phyloP scores from a whole-genome alignment of 768 basidiomycete genomes.

The Lenzites betulinus region DNA sequence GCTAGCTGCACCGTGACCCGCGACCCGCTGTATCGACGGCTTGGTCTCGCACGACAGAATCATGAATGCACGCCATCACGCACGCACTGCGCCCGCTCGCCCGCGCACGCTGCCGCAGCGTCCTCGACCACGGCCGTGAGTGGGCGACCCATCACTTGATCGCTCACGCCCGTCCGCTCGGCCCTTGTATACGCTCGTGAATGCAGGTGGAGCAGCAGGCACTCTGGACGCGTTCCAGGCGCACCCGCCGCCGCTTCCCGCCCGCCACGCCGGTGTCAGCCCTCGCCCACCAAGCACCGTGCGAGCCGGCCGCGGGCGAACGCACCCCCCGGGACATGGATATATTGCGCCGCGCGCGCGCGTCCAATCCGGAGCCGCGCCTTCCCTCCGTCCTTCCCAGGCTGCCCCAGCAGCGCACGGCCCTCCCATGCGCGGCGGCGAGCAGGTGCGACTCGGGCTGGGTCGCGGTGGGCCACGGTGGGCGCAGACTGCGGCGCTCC shows the following conservation, averaged over 20 bases:
- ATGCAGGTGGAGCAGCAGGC: conserved; percentile 10
- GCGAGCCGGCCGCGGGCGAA: background rate
- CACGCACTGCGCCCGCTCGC: no score
- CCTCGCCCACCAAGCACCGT: conserved; percentile 4
- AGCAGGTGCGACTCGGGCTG: background rate
- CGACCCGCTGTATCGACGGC: no score
- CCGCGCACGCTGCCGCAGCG: no score
- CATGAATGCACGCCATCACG: no score
- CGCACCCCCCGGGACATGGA: background rate
- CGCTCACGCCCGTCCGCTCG: background rate
- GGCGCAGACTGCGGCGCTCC: no score
- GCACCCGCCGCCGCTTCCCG: background rate
- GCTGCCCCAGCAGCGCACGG: background rate
- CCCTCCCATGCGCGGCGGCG: background rate
- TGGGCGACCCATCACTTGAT: no score
- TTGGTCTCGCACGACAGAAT: no score
- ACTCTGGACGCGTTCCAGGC: background rate
- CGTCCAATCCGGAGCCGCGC: conserved; percentile 10
- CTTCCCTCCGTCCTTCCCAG: background rate
- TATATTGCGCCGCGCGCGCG: background rate
- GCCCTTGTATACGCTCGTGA: background rate
- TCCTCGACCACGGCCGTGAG: no score
- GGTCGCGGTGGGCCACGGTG: background rate
- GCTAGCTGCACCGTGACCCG: no score
- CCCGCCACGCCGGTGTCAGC: no score